Percentiles rank a stretch among this genome's conserved stretches.
phyloP scores from a whole-genome alignment of 495 filamentous ascomycete species.

The Aspergillus mulundensis region DNA sequence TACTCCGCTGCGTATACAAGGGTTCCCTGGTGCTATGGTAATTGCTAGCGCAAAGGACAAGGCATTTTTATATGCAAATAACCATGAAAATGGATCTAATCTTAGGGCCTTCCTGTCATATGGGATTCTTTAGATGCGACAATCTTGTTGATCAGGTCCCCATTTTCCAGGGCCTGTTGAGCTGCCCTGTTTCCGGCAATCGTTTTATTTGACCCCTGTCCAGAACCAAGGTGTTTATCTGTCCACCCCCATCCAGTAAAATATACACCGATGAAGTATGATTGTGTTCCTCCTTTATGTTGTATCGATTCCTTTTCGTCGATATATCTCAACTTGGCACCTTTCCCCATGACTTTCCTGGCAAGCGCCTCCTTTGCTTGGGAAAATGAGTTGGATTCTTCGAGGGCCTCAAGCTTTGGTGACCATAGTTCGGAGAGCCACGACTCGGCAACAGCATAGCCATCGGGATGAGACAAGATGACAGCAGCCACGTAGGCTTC shows the following conservation, averaged over 20 bases:
- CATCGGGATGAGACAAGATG: conserved; percentile 61
- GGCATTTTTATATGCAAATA: not conserved
- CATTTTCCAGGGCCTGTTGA: conserved; percentile 56
- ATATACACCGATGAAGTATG: conserved; percentile 67
- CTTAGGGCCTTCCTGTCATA: not conserved
- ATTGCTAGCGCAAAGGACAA: not conserved
- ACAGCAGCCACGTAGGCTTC: conserved; percentile 83
- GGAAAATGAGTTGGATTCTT: conserved; percentile 34
- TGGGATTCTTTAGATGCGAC: conserved; percentile 5
- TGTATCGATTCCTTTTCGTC: conserved; percentile 50
- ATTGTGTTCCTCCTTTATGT: conserved; percentile 54
- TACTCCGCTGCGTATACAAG: no score
- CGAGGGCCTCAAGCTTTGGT: conserved; percentile 32
- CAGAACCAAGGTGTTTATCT: conserved; percentile 60
- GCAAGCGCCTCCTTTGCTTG: conserved; percentile 53
- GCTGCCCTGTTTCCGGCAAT: conserved; percentile 73
- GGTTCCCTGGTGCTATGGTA: not conserved
- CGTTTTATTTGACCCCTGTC: conserved; percentile 64
- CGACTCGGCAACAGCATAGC: conserved; percentile 52
- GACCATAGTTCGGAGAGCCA: conserved; percentile 74
- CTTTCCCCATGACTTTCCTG: conserved; percentile 52
- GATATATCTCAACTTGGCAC: conserved; percentile 62
- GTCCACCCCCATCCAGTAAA: conserved; percentile 70
- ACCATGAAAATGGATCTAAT: not conserved
- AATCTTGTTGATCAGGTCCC: conserved; percentile 53